These are phyloP conservation scores for Penicillium brevicompactum DNA, from an alignment of 2,329 filamentous ascomycete genomes.

Conservation along the genomic window DNA sequence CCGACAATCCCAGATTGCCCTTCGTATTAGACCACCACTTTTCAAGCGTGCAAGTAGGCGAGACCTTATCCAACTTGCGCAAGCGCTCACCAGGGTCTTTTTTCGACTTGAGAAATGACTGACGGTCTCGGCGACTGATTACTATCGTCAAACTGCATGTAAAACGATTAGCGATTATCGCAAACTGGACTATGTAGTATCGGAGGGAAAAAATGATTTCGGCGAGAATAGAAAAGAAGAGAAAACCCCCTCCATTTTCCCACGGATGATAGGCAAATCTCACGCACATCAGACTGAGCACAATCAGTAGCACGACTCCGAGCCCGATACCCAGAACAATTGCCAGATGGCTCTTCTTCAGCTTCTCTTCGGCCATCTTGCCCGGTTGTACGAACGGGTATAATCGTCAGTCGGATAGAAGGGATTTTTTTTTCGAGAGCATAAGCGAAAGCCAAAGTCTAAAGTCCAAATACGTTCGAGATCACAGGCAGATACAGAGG, in stretches of 20 bases:
- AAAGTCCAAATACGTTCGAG: background rate
- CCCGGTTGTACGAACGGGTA: background rate
- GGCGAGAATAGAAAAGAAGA: background rate
- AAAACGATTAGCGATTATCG: background rate
- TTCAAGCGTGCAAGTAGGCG: constrained; percentile 38
- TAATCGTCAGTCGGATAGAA: background rate
- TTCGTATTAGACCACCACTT: constrained; percentile 41
- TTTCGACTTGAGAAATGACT: constrained; percentile 19
- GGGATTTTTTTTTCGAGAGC: background rate
- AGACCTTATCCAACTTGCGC: constrained; percentile 39
- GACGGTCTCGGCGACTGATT: constrained; percentile 35
- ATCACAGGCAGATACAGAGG: background rate
- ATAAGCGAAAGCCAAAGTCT: background rate
- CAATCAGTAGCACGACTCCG: constrained; percentile 33
- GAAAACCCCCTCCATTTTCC: background rate
- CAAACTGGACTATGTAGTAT: constrained; percentile 1
- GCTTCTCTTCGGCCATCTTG: constrained; percentile 20
- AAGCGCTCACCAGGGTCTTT: constrained; percentile 34
- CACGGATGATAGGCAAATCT: background rate
- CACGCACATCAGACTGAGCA: constrained; percentile 36
- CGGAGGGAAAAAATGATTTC: constrained; percentile 1
- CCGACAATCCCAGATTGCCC: constrained; percentile 33
- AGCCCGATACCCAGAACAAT: constrained; percentile 37
- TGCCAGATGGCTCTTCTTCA: constrained; percentile 32
- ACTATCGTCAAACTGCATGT: constrained; percentile 33